Conservation (phyloP, 371 early-diverging fungal genomes). For the Circinella minor region DNA sequence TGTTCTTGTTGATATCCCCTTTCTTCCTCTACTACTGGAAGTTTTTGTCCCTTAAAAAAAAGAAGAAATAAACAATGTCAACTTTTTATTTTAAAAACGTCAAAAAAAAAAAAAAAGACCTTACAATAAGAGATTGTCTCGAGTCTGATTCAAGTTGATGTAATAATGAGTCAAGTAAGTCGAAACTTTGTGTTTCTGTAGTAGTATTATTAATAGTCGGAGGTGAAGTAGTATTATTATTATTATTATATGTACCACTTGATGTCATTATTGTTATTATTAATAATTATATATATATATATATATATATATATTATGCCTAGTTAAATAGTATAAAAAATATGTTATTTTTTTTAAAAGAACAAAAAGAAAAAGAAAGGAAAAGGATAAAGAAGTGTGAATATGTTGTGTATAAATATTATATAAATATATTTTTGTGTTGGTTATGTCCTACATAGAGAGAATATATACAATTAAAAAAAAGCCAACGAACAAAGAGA, state of each 20-base stretch:
- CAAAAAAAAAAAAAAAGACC: background rate
- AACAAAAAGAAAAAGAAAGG: background rate
- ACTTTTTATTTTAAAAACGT: background rate
- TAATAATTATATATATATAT: too few relatives aligned
- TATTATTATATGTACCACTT: background rate
- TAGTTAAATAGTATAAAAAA: too few relatives aligned
- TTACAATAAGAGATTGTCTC: background rate
- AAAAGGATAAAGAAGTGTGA: background rate
- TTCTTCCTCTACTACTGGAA: background rate
- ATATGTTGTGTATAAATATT: too few relatives aligned
- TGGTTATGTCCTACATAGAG: background rate
- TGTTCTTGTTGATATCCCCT: background rate
- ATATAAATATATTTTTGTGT: background rate
- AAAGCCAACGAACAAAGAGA: slow-evolving; percentile 8
- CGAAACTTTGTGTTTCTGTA: background rate
- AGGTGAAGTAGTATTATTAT: background rate
- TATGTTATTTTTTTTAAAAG: background rate
- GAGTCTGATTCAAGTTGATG: background rate
- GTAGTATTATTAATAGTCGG: background rate
- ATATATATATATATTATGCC: background rate
- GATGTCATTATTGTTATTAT: background rate
- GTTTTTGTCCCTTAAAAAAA: background rate
- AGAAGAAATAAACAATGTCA: background rate
- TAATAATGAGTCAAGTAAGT: slow-evolving; percentile 1
- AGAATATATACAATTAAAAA: too few relatives aligned